Evolutionary conservation across 1,284 basidiomycete genomes (phyloP).

Genomic region (Rhodotorula sp.): DNA sequence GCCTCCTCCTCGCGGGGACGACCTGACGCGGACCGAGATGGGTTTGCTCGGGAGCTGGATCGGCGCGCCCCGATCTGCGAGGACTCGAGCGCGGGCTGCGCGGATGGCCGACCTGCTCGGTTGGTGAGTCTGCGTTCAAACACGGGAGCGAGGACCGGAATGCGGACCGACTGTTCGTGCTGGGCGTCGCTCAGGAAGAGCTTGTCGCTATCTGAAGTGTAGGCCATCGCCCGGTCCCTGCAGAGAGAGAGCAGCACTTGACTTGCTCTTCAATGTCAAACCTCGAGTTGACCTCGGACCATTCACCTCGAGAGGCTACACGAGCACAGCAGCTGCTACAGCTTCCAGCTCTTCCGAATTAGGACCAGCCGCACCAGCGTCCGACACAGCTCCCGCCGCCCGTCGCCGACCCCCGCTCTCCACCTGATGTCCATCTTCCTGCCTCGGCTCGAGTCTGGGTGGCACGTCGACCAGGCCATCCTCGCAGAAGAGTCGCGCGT

Average conservation of each 20-base stretch:
- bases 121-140: neutral
- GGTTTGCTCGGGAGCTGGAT: constrained; percentile 72
- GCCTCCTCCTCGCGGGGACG: neutral
- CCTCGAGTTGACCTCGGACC: neutral
- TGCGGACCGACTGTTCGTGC: constrained; percentile 61
- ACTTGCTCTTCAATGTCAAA: too few relatives aligned
- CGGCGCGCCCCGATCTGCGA: constrained; percentile 63
- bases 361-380: too few relatives aligned
- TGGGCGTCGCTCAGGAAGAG: constrained; percentile 72
- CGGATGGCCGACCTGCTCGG: constrained; percentile 20
- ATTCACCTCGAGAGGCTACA: neutral
- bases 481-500: constrained; percentile 95
- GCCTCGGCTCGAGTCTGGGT: constrained; percentile 86
- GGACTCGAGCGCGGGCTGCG: constrained; percentile 20
- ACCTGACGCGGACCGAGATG: constrained; percentile 62
- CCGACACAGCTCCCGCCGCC: too few relatives aligned
- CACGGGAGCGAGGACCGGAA: neutral
- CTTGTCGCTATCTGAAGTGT: constrained; percentile 51
- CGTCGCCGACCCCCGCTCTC: neutral
- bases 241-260: too few relatives aligned
- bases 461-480: constrained; percentile 98
- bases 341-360: neutral
- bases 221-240: too few relatives aligned
- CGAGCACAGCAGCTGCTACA: neutral
- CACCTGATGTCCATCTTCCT: constrained; percentile 60